Percentiles rank a stretch among this genome's conserved stretches.
Conservation (phyloP, 2,329 filamentous ascomycete species). For the Diaporthe ilicicola region DNA sequence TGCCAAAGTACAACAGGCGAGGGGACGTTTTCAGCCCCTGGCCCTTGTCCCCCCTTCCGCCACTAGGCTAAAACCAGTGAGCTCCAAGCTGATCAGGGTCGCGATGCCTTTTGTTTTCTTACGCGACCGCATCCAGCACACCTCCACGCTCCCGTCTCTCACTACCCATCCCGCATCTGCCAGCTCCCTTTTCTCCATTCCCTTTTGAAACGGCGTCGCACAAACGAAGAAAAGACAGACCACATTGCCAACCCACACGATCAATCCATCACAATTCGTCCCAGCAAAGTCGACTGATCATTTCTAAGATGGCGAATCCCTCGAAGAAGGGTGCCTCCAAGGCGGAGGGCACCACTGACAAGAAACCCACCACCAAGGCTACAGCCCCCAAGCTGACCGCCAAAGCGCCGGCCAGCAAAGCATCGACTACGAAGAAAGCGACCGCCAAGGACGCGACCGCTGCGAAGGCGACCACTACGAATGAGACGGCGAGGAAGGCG, state of each 20-base stretch:
- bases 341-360: slow-evolving; percentile 31
- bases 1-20: neutral
- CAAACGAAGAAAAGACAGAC: neutral
- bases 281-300: slow-evolving; percentile 32
- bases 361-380: slow-evolving; percentile 22
- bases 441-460: slow-evolving; percentile 9
- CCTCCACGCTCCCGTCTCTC: slow-evolving; percentile 13
- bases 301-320: slow-evolving; percentile 32
- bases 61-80: slow-evolving; percentile 18
- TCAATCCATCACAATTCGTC: slow-evolving; percentile 16
- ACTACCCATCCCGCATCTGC: neutral
- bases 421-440: neutral
- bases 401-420: neutral
- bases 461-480: slow-evolving; percentile 19
- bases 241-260: neutral
- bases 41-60: neutral
- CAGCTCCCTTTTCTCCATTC: neutral
- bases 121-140: slow-evolving; percentile 23
- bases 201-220: neutral
- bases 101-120: slow-evolving; percentile 16
- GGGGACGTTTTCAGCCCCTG: neutral
- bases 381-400: neutral
- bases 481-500: slow-evolving; percentile 32
- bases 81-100: slow-evolving; percentile 11
- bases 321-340: slow-evolving; percentile 34